Conservation (phyloP, 2,329 filamentous ascomycete genomes). For the Pseudogymnoascus destructans region DNA sequence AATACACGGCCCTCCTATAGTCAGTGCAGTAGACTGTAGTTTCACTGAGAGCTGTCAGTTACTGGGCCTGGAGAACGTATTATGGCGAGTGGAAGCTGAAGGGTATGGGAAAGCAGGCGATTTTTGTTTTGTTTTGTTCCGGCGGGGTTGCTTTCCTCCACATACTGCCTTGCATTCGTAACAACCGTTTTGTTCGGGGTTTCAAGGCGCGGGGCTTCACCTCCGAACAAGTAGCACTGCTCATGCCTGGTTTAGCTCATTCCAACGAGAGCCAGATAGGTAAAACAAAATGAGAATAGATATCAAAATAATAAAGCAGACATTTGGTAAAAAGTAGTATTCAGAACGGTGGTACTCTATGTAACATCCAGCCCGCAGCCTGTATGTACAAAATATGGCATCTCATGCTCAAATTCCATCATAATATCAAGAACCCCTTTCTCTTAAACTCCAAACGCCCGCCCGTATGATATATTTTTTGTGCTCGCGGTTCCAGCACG, state of each 20-base stretch:
- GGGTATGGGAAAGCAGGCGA: too few relatives aligned
- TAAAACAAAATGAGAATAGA: not conserved
- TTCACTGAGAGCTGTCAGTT: too few relatives aligned
- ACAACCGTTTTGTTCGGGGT: too few relatives aligned
- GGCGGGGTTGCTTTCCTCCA: too few relatives aligned
- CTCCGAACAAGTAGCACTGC: not conserved
- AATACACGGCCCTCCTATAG: not conserved
- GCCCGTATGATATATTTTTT: slow-evolving; percentile 3
- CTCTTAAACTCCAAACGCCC: not conserved
- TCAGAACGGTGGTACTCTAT: not conserved
- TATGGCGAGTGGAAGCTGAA: too few relatives aligned
- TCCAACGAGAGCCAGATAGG: not conserved
- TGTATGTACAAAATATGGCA: not conserved
- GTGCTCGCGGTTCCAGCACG: not conserved
- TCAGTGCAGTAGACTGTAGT: not conserved
- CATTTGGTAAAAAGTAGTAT: not conserved
- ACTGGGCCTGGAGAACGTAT: too few relatives aligned
- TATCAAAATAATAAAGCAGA: not conserved
- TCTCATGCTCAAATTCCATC: not conserved
- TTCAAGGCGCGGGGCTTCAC: not conserved
- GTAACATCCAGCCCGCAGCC: not conserved
- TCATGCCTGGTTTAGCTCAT: not conserved
- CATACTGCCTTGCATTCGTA: too few relatives aligned
- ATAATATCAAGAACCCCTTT: not conserved
- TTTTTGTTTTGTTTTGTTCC: too few relatives aligned